Base-by-base conservation (phyloP, 257 asterid genomes). In the Capsicum rhomboideum region DNA sequence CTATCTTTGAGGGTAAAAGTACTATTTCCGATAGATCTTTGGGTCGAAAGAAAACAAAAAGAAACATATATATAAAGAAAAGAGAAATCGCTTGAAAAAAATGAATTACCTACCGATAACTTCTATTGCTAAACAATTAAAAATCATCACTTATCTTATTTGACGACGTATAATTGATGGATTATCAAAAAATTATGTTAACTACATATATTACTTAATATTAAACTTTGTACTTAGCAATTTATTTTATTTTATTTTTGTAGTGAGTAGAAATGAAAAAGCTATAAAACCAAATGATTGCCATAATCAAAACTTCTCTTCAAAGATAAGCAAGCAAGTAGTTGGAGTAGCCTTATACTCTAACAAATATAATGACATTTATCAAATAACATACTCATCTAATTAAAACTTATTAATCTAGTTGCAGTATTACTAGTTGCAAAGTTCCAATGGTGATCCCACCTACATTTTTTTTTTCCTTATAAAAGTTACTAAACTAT, bases 241-340 rank as follows among this genome's bases (percentile, higher is more conserved):
- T 66, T 61, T 23, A 21, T 23, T 23, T 58, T 14, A 52, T 52
- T 52, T 58, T 58, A 59, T 28, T 64, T 75, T 23, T 26, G 2
- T 14, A 26, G 18, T 28, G 44, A 78, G 46, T 28, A 53, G 66
- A 16, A 34, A 10, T 67, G 13, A 50, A 59, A 53, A 23, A 34
- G 29, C 21, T 55, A 26, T 21, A n/a, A 7, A 44, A 79, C 69
- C 63, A 84, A 84, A 75, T 49, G 79, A 64, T 29, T 61, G 82
- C 28, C 26, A 28, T 66, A 52, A 77, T 40, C 66, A 29, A 72
- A 74, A 80, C 88, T 89, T 86, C 67, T 49, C 89, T 86, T 89
- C 75, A 81, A 86, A 90, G 93, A 81, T 82, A 88, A 85, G 90
- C 87, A 85, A 85, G 77, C 79, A 85, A 87, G 90, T 85, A 54